Evolutionary conservation across 345 rosid genomes (phyloP), one percentile per base, ranked within the genome.

Genomic region (Bruguiera parviflora): DNA sequence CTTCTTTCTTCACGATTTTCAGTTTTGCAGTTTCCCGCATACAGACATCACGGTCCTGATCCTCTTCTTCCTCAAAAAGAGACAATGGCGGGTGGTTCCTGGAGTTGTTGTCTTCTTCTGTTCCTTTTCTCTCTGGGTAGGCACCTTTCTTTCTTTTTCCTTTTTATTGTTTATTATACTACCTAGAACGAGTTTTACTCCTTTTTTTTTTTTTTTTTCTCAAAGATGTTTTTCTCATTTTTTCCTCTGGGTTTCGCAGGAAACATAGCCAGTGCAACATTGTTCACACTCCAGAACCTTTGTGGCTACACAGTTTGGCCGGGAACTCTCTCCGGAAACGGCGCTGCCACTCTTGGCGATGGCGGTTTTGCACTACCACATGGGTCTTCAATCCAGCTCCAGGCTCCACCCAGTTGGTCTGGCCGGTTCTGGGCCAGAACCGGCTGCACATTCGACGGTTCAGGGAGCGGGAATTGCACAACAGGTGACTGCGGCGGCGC

Each of bases 361-460:
- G 98, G 96, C 19, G 96, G 94, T 8, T 87, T 91, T 77, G 67
- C 72, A 8, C 55, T 93, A 22, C 51, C 84, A 2, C 78, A 96
- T 0, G 87, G 88, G 16, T 72, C 84, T 5, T 85, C 91, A 19
- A 67, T 68, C 76, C 79, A 80, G 39, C 67, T 91, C 70, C 77
- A 83, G 2, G 92, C 92, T 46, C 97, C 97, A 1, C 77, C 82
- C 0, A 82, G 87, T 46, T 93, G 97, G 97, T 91, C 98, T 2
- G 97, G 97, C 28, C 83, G 98, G 0, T 82, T 93, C 77, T 91
- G 98, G 98, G 90, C 82, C 10, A 82, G 98, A 67, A 93, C 95
- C 0, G 94, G 90, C 64, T 93, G 97, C 84, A 76, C 68, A 25
- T 91, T 89, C 73, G 97, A 93, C 59, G 76, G 65, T 5, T 72